Base-by-base conservation (phyloP, 805 yeast genomes). In the Sugiyamaella valdiviana region DNA sequence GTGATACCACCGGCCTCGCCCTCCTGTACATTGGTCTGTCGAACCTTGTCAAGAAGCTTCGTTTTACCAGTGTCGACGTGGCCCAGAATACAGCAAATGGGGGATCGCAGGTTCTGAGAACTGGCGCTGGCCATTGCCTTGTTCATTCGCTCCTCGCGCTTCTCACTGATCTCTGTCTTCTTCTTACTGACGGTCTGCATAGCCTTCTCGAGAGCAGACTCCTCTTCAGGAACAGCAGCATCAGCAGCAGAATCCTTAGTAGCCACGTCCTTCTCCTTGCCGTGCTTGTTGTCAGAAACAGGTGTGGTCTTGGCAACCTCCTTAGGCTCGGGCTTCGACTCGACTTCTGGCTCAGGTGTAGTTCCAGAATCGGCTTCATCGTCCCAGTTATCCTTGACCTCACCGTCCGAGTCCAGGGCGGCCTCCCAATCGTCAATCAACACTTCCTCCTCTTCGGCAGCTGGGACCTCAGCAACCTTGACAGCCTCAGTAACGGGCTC, bases 1-100 rank as follows among this genome's bases (percentile, higher is more conserved):
- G 99, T 93, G 68, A 93, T 93, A 75, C 99, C 99, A 75, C 99
- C 99, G 48, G 99, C 99, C 74, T 93, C 99, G 65, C 99, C 99
- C 68, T 97, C 99, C 75, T 93, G 99, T 53, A 93, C 99, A 64
- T 93, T 93, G 38, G 98, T 93, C 74, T 91, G 97, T 74, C 99
- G 91, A 59, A 93, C 83, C 71, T 93, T 93, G 67, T 93, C 99
- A 67, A 93, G 77, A 57, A 93, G 78, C 68, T 93, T 93, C 57
- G 99, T 93, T 72, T 93, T 93, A 82, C 99, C 99, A 50, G 99
- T 93, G 77, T 93, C 99, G 70, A 93, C 99, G 75, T 93, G 99
- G 66, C 99, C 99, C 69, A 93, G 78, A 63, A 93, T 93, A 84
- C 96, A 89, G 71, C 99, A 93, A 66, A 93, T 93, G 56, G 99